Percentiles rank a stretch among this genome's conserved stretches.
These are phyloP conservation scores for Rosa chinensis DNA, from an alignment of 306 rosid genomes.

Conservation along the genomic window DNA sequence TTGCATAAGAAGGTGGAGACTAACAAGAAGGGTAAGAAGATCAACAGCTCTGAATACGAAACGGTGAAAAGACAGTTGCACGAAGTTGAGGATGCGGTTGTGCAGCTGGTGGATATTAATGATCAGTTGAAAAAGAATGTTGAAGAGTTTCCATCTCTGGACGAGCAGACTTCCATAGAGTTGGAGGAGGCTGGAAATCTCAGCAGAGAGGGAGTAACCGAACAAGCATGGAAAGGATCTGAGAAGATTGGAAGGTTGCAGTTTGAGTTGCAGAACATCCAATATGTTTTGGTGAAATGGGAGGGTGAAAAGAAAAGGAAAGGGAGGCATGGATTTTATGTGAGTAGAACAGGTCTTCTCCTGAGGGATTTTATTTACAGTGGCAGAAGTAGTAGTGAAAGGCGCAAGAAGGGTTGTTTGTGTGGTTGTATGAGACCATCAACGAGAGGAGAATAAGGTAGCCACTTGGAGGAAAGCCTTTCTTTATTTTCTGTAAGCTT, in stretches of 20 bases:
- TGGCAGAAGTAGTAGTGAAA: conserved; percentile 47
- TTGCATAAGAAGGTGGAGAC: conserved; percentile 61
- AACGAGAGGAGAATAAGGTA: conserved; percentile 56
- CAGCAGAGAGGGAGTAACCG: conserved; percentile 45
- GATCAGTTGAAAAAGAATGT: conserved; percentile 59
- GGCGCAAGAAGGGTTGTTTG: conserved; percentile 52
- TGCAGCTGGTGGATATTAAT: conserved; percentile 54
- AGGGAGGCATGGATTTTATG: conserved; percentile 63
- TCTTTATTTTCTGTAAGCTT: conserved; percentile 20
- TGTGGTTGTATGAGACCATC: conserved; percentile 77
- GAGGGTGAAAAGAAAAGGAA: conserved; percentile 58
- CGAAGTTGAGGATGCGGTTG: conserved; percentile 72
- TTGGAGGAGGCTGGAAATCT: conserved; percentile 51
- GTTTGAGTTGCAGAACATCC: conserved; percentile 83
- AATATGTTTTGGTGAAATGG: conserved; percentile 62
- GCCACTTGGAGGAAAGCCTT: conserved; percentile 25
- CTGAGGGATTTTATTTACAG: conserved; percentile 72
- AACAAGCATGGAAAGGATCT: conserved; percentile 67
- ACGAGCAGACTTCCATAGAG: conserved; percentile 38
- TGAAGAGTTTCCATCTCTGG: conserved; percentile 47
- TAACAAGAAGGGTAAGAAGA: conserved; percentile 50
- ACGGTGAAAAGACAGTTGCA: conserved; percentile 63
- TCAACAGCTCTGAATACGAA: conserved; percentile 50
- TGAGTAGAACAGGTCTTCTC: conserved; percentile 59
- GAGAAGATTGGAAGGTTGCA: conserved; percentile 86